Conservation (phyloP, 2,329 filamentous ascomycete species). For the Lachnum nothofagi region DNA sequence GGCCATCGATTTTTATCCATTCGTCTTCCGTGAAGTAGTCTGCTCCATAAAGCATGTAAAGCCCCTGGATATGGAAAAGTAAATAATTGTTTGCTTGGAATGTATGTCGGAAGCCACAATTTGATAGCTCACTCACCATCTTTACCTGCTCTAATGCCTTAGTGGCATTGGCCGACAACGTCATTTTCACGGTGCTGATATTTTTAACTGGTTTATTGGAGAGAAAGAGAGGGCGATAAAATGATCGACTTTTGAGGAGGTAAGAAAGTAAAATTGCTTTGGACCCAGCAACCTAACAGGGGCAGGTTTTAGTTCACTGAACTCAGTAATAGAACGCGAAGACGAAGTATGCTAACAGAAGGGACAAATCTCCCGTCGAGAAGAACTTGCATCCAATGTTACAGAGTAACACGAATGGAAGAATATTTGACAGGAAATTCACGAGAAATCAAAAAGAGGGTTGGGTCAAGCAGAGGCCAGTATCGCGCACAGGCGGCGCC, state of each 20-base stretch:
- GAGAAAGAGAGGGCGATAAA: neutral
- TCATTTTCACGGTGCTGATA: slow-evolving; percentile 1
- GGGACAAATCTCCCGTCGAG: neutral
- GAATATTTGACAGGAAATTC: neutral
- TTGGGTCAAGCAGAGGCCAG: neutral
- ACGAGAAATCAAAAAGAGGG: neutral
- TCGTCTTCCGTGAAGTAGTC: slow-evolving; percentile 30
- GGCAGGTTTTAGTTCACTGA: neutral
- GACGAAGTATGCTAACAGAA: neutral
- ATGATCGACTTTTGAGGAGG: neutral
- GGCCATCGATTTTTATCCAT: slow-evolving; percentile 27
- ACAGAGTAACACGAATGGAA: neutral
- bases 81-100: neutral
- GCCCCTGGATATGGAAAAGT: slow-evolving; percentile 11
- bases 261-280: neutral
- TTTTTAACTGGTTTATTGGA: neutral
- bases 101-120: neutral
- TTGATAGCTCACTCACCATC: slow-evolving; percentile 15
- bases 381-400: neutral
- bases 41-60: slow-evolving; percentile 27
- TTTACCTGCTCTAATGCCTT: slow-evolving; percentile 24
- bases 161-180: slow-evolving; percentile 18
- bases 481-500: neutral
- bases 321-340: neutral
- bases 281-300: neutral